Percentiles rank a stretch among this genome's conserved stretches.
These are phyloP conservation scores for Leccinum pellstonianum DNA, from an alignment of 768 basidiomycete genomes.

Conservation along the genomic window DNA sequence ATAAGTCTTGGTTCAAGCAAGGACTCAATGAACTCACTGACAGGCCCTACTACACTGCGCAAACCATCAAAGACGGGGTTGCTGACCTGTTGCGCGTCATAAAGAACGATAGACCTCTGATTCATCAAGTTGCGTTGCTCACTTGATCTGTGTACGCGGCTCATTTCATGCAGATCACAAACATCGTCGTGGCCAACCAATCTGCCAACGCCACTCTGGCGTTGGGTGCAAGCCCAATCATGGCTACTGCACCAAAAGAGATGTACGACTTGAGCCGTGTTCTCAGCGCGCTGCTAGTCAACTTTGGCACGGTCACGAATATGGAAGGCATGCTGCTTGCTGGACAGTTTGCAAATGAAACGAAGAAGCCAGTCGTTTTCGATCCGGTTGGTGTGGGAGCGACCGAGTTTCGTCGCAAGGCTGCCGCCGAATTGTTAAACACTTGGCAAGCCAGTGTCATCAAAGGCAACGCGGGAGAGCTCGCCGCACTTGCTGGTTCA, in stretches of 20 bases:
- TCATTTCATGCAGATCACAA: too few species aligned
- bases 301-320: conserved; percentile 79
- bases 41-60: conserved; percentile 26
- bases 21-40: background rate
- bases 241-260: conserved; percentile 83
- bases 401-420: conserved; percentile 62
- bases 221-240: conserved; percentile 87
- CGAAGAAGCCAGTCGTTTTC: conserved; percentile 75
- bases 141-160: too few species aligned
- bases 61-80: conserved; percentile 44
- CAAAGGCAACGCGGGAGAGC: conserved; percentile 92
- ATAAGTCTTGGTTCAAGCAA: conserved; percentile 31
- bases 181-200: too few species aligned
- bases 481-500: conserved; percentile 75
- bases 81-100: conserved; percentile 50
- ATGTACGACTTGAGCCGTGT: conserved; percentile 74
- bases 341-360: conserved; percentile 66
- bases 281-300: conserved; percentile 72
- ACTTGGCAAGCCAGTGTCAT: conserved; percentile 87
- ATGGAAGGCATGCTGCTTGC: conserved; percentile 75
- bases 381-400: conserved; percentile 95
- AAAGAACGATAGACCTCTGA: conserved; percentile 57
- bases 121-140: too few species aligned
- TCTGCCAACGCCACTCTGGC: conserved; percentile 88
- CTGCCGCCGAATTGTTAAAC: conserved; percentile 59